These are phyloP conservation scores for Pilobolus umbonatus DNA, from an alignment of 192 early-diverging fungal species.

Conservation along the genomic window DNA sequence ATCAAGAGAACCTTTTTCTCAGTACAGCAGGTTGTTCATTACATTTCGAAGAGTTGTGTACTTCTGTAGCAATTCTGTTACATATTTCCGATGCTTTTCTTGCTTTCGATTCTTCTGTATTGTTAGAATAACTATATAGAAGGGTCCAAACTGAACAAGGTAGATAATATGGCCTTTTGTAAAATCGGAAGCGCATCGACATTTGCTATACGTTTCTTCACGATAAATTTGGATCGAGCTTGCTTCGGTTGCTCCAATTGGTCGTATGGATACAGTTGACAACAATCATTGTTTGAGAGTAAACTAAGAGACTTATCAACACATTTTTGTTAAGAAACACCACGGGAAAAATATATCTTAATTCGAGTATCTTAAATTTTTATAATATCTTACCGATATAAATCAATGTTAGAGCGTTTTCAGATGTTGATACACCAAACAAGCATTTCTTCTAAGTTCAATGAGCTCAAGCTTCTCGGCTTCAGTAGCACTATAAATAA, in stretches of 20 bases:
- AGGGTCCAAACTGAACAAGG: constrained; percentile 2
- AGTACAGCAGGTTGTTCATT: constrained; percentile 2
- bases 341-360: no score
- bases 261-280: constrained; percentile 1
- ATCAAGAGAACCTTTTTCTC: background rate
- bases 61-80: constrained; percentile 1
- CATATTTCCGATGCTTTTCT: constrained; percentile 3
- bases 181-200: constrained; percentile 5
- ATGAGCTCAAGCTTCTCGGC: no score
- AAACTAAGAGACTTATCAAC: constrained; percentile 2
- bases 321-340: constrained; percentile 8
- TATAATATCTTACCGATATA: no score
- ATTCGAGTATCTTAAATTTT: no score
- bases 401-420: no score
- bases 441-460: no score
- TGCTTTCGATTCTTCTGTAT: background rate
- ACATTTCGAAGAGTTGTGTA: constrained; percentile 2
- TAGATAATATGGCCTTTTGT: constrained; percentile 6
- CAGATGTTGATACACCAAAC: no score
- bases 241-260: background rate
- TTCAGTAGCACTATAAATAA: no score
- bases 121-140: background rate
- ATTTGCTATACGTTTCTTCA: constrained; percentile 1
- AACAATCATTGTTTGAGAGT: constrained; percentile 4
- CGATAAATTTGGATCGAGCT: background rate